phyloP scores from a whole-genome alignment of 1,139 yeast species.

The Pichia sp. region DNA sequence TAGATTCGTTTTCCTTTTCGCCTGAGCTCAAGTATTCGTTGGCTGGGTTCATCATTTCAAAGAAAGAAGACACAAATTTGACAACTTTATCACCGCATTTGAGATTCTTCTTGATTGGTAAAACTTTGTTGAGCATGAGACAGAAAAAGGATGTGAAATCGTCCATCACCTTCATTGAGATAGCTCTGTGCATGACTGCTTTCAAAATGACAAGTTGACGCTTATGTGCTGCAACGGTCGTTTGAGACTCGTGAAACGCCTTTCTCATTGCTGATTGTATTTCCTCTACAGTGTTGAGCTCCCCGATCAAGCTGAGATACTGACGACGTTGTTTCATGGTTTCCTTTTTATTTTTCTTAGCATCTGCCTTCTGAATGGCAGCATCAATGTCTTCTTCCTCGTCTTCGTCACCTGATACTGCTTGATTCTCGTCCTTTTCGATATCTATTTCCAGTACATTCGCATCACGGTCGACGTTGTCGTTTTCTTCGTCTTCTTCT shows the following conservation, averaged over 20 bases:
- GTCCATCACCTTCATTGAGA: constrained; percentile 43
- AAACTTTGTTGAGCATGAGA: constrained; percentile 52
- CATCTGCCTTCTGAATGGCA: constrained; percentile 3
- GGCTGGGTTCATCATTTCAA: constrained; percentile 38
- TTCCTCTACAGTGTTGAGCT: constrained; percentile 20
- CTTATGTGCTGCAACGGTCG: constrained; percentile 66
- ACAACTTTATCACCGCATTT: constrained; percentile 70
- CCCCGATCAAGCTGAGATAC: constrained; percentile 12
- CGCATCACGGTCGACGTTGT: neutral
- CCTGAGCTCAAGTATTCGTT: neutral
- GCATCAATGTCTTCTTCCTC: constrained; percentile 9
- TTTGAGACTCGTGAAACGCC: constrained; percentile 78
- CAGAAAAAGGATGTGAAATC: constrained; percentile 56
- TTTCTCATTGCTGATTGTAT: constrained; percentile 48
- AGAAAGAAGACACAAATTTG: constrained; percentile 64
- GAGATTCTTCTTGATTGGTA: constrained; percentile 67
- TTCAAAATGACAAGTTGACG: constrained; percentile 61
- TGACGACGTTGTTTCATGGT: constrained; percentile 4
- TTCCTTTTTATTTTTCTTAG: constrained; percentile 2
- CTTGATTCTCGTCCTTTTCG: neutral
- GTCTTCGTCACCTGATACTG: constrained; percentile 5
- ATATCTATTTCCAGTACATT: constrained; percentile 4
- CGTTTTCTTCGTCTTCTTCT: neutral
- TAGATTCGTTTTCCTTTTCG: constrained; percentile 23
- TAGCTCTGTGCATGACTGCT: constrained; percentile 51